phyloP scores from a whole-genome alignment of 176 grass and related monocot genomes.

The Neostapfia colusana region DNA sequence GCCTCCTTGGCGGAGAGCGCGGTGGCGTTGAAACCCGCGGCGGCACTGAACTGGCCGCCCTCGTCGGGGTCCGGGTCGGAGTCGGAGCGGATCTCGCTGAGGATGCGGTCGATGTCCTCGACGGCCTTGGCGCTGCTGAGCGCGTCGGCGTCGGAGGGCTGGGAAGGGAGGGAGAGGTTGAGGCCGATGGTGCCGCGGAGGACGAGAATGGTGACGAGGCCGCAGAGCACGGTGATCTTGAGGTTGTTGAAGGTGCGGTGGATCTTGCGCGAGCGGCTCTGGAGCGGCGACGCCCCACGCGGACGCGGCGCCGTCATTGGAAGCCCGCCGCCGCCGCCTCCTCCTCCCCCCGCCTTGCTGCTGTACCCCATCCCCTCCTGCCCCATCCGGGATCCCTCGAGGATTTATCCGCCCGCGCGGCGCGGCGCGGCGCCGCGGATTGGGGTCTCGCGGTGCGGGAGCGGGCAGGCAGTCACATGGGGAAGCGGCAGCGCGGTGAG shows the following conservation, averaged over 20 bases:
- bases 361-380: slow-evolving; percentile 53
- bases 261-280: slow-evolving; percentile 60
- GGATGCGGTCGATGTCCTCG: slow-evolving; percentile 95
- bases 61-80: slow-evolving; percentile 50
- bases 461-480: not conserved
- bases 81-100: slow-evolving; percentile 89
- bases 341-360: slow-evolving; percentile 26
- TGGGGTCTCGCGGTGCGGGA: not conserved
- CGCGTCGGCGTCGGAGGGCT: slow-evolving; percentile 49
- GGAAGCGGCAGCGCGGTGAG: slow-evolving; percentile 12
- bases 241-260: slow-evolving; percentile 93
- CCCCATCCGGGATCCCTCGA: slow-evolving; percentile 42
- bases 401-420: slow-evolving; percentile 21
- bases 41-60: not conserved
- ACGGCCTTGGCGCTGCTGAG: slow-evolving; percentile 57
- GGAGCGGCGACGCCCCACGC: slow-evolving; percentile 54
- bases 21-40: slow-evolving; percentile 32
- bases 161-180: slow-evolving; percentile 53
- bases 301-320: slow-evolving; percentile 53
- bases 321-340: slow-evolving; percentile 28
- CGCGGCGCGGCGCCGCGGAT: slow-evolving; percentile 18
- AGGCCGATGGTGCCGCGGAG: slow-evolving; percentile 76
- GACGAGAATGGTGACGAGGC: slow-evolving; percentile 88
- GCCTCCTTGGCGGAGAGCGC: slow-evolving; percentile 37
- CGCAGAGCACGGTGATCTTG: slow-evolving; percentile 89